A percentile compares a stretch with the other conserved stretches of the same genome.
Conservation (phyloP, 495 filamentous ascomycete genomes). For the Cenococcum geophilum region DNA sequence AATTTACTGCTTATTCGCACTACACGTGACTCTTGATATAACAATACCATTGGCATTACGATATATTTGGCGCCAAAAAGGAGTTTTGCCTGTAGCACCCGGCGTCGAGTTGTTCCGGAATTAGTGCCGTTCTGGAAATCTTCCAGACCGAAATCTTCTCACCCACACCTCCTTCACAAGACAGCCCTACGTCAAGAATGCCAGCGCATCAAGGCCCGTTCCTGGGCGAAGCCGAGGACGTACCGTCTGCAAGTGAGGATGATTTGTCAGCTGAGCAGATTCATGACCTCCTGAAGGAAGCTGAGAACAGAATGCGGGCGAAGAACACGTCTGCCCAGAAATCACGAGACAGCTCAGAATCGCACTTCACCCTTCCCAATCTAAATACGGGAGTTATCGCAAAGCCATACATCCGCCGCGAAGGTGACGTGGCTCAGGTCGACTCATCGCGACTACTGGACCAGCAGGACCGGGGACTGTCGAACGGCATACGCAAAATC, state of each 20-base stretch:
- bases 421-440: conserved; percentile 43
- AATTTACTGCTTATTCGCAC: no score
- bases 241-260: conserved; percentile 40
- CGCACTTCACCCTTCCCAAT: conserved; percentile 40
- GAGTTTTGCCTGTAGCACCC: no score
- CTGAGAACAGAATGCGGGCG: conserved; percentile 52
- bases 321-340: conserved; percentile 15
- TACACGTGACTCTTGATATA: no score
- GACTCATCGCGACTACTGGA: conserved; percentile 46
- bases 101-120: no score
- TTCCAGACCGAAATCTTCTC: conserved; percentile 2
- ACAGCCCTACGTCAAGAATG: conserved; percentile 13
- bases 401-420: conserved; percentile 46
- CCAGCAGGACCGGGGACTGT: conserved; percentile 40
- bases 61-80: no score
- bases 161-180: background rate
- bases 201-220: conserved; percentile 25
- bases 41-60: no score
- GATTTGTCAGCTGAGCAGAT: conserved; percentile 56
- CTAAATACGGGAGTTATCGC: conserved; percentile 38
- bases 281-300: conserved; percentile 56
- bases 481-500: conserved; percentile 43
- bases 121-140: background rate
- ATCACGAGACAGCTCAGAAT: background rate
- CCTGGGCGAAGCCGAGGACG: conserved; percentile 11